These are phyloP conservation scores for Podaxis rugospora DNA, from an alignment of 768 basidiomycete species.

Conservation along the genomic window DNA sequence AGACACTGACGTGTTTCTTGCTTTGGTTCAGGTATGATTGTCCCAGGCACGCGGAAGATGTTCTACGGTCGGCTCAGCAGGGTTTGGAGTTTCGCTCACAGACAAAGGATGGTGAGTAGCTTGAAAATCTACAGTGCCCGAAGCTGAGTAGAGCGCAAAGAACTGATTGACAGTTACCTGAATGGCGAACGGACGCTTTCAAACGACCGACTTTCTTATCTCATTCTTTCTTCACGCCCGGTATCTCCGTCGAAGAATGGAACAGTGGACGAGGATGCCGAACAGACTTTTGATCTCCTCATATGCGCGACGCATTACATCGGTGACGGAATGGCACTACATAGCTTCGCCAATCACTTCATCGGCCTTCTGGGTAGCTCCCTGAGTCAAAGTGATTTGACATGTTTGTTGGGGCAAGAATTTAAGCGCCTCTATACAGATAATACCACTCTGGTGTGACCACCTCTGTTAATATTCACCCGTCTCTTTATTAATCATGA, in stretches of 20 bases:
- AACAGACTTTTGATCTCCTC: constrained; percentile 51
- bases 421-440: constrained; percentile 20
- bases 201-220: constrained; percentile 58
- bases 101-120: constrained; percentile 48
- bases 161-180: constrained; percentile 64
- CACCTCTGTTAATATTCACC: neutral
- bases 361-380: constrained; percentile 48
- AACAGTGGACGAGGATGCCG: constrained; percentile 11
- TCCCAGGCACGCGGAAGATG: constrained; percentile 37
- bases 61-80: constrained; percentile 41
- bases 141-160: constrained; percentile 24
- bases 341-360: constrained; percentile 78
- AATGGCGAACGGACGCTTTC: constrained; percentile 77
- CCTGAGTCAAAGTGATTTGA: constrained; percentile 23
- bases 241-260: neutral
- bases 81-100: constrained; percentile 47
- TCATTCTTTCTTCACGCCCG: constrained; percentile 38
- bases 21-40: constrained; percentile 37
- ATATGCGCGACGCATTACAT: constrained; percentile 79
- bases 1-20: neutral
- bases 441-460: neutral
- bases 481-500: neutral
- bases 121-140: neutral
- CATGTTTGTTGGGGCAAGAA: constrained; percentile 28
- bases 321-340: constrained; percentile 85